A percentile compares a stretch with the other conserved stretches of the same genome.
These are phyloP conservation scores for Cenchrus americanus DNA, from an alignment of 176 grass and related monocot genomes.

Conservation along the genomic window DNA sequence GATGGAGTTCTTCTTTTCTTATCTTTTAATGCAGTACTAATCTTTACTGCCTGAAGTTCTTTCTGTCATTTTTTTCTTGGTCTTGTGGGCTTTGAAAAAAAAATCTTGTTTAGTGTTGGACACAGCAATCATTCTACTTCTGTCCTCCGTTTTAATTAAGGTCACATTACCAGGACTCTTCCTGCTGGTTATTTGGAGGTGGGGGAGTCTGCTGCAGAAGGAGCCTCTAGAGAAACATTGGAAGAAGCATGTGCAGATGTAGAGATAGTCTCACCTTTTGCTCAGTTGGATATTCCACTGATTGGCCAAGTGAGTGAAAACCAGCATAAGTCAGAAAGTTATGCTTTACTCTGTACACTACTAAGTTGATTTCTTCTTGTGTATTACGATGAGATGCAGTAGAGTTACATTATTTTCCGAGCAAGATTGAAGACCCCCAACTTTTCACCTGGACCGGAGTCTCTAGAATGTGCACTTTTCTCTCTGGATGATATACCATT, in stretches of 20 bases:
- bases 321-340: background rate
- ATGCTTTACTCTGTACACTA: conserved; percentile 33
- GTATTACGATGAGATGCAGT: conserved; percentile 86
- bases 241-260: conserved; percentile 99
- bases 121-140: background rate
- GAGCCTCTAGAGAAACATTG: conserved; percentile 90
- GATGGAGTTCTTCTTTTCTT: background rate
- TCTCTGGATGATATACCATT: conserved; percentile 94
- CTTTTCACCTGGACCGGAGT: conserved; percentile 88
- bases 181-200: conserved; percentile 99
- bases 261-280: conserved; percentile 95
- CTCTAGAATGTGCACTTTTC: conserved; percentile 87
- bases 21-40: background rate
- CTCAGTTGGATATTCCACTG: conserved; percentile 92
- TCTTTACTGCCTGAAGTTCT: background rate
- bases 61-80: background rate
- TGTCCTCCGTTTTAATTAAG: conserved; percentile 29
- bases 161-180: conserved; percentile 72
- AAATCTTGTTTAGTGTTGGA: background rate
- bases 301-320: conserved; percentile 96
- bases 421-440: conserved; percentile 79
- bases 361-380: conserved; percentile 60
- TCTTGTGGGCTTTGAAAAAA: background rate
- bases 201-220: conserved; percentile 84
- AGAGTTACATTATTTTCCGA: conserved; percentile 99